These are phyloP conservation scores for Trichophyton verrucosum DNA, from an alignment of 2,329 filamentous ascomycete genomes.

Conservation along the genomic window DNA sequence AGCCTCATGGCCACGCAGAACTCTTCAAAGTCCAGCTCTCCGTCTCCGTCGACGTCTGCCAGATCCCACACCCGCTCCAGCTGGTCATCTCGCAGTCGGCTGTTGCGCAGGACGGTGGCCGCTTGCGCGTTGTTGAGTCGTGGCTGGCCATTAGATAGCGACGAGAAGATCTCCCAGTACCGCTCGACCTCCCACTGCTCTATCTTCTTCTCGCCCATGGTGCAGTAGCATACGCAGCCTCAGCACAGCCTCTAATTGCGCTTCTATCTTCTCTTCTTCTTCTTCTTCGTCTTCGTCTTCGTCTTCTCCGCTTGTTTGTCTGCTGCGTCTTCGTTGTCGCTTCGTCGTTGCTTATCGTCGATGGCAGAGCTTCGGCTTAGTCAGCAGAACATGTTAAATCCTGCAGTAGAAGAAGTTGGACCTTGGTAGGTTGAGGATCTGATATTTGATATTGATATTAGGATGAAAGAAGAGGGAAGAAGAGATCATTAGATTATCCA, in stretches of 20 bases:
- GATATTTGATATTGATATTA: no score
- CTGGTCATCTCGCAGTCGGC: conserved; percentile 61
- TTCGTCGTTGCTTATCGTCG: neutral
- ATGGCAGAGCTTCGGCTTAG: neutral
- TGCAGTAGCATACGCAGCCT: conserved; percentile 7
- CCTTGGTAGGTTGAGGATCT: no score
- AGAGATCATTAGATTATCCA: neutral
- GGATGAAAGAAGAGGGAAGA: neutral
- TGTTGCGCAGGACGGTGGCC: conserved; percentile 61
- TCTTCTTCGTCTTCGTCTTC: neutral
- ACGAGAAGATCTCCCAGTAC: conserved; percentile 69
- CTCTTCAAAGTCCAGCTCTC: conserved; percentile 96
- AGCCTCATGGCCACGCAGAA: conserved; percentile 98
- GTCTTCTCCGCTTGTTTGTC: neutral
- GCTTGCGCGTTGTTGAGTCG: conserved; percentile 58
- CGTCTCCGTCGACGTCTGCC: conserved; percentile 93
- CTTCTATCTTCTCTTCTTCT: no score
- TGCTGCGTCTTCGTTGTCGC: neutral
- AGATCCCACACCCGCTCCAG: conserved; percentile 97
- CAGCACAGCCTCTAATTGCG: no score
- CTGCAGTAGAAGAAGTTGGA: no score
- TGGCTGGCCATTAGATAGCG: conserved; percentile 50
- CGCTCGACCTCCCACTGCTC: conserved; percentile 64
- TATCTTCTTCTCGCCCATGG: conserved; percentile 40
- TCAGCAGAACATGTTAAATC: neutral